phyloP scores from a whole-genome alignment of 345 rosid genomes.

The Brassica rapa region DNA sequence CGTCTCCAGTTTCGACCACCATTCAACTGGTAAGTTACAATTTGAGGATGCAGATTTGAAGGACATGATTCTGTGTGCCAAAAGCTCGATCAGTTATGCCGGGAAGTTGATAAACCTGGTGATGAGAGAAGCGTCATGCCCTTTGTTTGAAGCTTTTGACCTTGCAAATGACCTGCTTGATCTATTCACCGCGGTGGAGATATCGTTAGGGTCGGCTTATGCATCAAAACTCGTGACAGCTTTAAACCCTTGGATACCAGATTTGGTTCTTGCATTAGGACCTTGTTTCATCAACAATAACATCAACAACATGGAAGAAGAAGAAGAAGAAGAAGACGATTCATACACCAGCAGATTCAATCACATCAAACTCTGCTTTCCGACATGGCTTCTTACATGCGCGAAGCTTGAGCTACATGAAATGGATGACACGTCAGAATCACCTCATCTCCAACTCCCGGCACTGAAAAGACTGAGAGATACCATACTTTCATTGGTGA shows the following conservation, averaged over 20 bases:
- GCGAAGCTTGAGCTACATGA: slow-evolving; percentile 58
- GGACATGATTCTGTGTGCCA: slow-evolving; percentile 54
- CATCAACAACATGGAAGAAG: neutral
- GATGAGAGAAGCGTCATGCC: slow-evolving; percentile 52
- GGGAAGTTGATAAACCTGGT: slow-evolving; percentile 67
- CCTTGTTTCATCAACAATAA: slow-evolving; percentile 46
- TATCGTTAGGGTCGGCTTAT: slow-evolving; percentile 49
- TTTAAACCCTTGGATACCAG: slow-evolving; percentile 83
- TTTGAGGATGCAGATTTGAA: slow-evolving; percentile 56
- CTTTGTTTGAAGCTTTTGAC: slow-evolving; percentile 55
- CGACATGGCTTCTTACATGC: slow-evolving; percentile 62
- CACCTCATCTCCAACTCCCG: slow-evolving; percentile 42
- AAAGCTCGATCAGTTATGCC: slow-evolving; percentile 75
- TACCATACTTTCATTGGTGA: slow-evolving; percentile 47
- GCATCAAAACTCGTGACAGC: slow-evolving; percentile 58
- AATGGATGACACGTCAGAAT: slow-evolving; percentile 41
- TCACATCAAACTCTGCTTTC: slow-evolving; percentile 51
- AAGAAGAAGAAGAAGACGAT: slow-evolving; percentile 31
- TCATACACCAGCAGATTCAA: slow-evolving; percentile 40
- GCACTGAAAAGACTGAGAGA: slow-evolving; percentile 51
- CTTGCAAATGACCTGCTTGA: slow-evolving; percentile 65
- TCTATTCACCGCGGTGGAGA: slow-evolving; percentile 54
- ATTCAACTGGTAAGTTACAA: slow-evolving; percentile 43
- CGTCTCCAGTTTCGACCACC: slow-evolving; percentile 46
- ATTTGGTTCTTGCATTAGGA: slow-evolving; percentile 78